phyloP scores from a whole-genome alignment of 805 yeast genomes.

The Yarrowia sp. region DNA sequence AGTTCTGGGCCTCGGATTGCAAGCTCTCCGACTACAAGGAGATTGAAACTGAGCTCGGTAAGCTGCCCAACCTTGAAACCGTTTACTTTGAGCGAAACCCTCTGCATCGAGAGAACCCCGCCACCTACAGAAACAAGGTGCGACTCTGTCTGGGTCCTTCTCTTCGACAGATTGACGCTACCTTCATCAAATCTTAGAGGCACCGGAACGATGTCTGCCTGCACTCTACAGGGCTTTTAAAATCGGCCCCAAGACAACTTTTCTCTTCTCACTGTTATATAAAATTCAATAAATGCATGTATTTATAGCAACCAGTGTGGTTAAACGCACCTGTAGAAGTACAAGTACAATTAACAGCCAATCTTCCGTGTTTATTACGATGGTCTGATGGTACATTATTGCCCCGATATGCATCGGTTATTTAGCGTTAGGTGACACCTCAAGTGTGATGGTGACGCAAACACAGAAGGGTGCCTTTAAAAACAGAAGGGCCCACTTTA shows the following conservation, averaged over 20 bases:
- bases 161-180: constrained; percentile 85
- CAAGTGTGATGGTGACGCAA: neutral
- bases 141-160: constrained; percentile 67
- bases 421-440: neutral
- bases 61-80: constrained; percentile 65
- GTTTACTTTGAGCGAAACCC: constrained; percentile 96
- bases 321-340: too few relatives aligned
- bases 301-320: neutral
- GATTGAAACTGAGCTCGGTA: constrained; percentile 60
- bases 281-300: constrained; percentile 11
- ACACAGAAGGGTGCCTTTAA: neutral
- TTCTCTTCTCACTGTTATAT: neutral
- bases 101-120: constrained; percentile 64
- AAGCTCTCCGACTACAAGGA: constrained; percentile 64
- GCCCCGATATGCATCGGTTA: too few relatives aligned
- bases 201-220: too few relatives aligned
- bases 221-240: too few relatives aligned
- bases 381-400: too few relatives aligned
- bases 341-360: too few relatives aligned
- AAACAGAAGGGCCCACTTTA: neutral
- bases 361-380: too few relatives aligned
- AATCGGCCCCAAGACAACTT: neutral
- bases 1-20: constrained; percentile 90
- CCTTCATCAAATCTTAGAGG: constrained; percentile 44
- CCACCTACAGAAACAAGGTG: constrained; percentile 81